Percentiles rank a stretch among this genome's conserved stretches.
phyloP scores from a whole-genome alignment of 495 filamentous ascomycete genomes.

The Podospora pseudopauciseta region DNA sequence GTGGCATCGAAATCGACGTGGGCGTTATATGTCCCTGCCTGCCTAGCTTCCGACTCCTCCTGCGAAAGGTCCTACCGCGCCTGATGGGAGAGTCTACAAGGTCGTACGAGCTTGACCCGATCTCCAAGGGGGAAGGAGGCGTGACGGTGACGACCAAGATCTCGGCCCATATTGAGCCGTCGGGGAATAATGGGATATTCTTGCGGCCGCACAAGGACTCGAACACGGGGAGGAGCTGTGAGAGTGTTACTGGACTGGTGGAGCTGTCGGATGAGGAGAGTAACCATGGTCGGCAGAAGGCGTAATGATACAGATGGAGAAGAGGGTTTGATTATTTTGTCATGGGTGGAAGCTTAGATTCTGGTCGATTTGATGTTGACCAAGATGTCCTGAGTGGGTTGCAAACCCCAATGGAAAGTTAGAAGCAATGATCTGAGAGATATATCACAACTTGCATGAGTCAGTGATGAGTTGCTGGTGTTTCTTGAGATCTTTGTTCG shows the following conservation, averaged over 20 bases:
- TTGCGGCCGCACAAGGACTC: neutral
- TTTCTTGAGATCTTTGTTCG: no score
- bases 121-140: neutral
- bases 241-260: constrained; percentile 18
- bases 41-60: constrained; percentile 28
- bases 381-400: no score
- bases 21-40: constrained; percentile 35
- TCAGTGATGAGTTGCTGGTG: no score
- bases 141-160: constrained; percentile 4
- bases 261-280: constrained; percentile 5
- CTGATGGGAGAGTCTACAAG: constrained; percentile 15
- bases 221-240: constrained; percentile 13
- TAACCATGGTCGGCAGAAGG: neutral
- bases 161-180: neutral
- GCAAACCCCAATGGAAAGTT: no score
- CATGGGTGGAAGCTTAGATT: no score
- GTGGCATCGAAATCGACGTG: constrained; percentile 32
- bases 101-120: constrained; percentile 19
- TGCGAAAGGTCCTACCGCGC: constrained; percentile 23
- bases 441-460: no score
- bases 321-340: no score
- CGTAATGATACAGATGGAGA: neutral
- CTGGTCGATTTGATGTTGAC: no score
- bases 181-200: neutral
- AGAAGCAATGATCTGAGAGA: no score